Evolutionary conservation across 768 basidiomycete genomes (phyloP).

Genomic region (Glaciozyma antarctica): DNA sequence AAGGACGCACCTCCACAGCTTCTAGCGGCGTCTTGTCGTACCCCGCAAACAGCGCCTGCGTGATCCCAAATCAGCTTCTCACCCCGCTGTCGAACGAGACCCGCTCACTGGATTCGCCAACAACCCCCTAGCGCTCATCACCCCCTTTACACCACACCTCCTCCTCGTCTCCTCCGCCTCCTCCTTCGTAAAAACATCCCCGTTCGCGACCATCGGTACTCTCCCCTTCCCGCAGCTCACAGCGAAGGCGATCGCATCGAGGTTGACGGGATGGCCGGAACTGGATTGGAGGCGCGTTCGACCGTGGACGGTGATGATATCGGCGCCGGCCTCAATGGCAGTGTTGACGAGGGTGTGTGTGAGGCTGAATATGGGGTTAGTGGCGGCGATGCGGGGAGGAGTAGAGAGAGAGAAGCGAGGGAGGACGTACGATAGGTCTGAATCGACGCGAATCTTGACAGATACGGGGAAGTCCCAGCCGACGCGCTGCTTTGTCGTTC

Average conservation of each 20-base stretch:
- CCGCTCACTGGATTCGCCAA: conserved; percentile 43
- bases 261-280: conserved; percentile 41
- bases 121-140: conserved; percentile 47
- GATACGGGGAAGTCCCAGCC: conserved; percentile 44
- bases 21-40: conserved; percentile 40
- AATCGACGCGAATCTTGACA: conserved; percentile 47
- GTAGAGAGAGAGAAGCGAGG: background rate
- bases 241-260: conserved; percentile 43
- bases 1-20: conserved; percentile 37
- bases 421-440: conserved; percentile 39
- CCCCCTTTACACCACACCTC: conserved; percentile 42
- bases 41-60: conserved; percentile 43
- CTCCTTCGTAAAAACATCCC: conserved; percentile 43
- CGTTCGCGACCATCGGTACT: conserved; percentile 46
- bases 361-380: conserved; percentile 30
- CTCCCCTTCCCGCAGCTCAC: conserved; percentile 41
- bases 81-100: background rate
- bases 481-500: conserved; percentile 41
- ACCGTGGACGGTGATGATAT: conserved; percentile 46
- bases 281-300: conserved; percentile 45
- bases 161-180: conserved; percentile 41
- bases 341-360: conserved; percentile 43
- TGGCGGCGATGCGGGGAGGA: background rate
- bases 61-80: background rate
- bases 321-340: conserved; percentile 42